Conservation (phyloP, 345 rosid genomes). For the Eucalyptus camaldulensis region DNA sequence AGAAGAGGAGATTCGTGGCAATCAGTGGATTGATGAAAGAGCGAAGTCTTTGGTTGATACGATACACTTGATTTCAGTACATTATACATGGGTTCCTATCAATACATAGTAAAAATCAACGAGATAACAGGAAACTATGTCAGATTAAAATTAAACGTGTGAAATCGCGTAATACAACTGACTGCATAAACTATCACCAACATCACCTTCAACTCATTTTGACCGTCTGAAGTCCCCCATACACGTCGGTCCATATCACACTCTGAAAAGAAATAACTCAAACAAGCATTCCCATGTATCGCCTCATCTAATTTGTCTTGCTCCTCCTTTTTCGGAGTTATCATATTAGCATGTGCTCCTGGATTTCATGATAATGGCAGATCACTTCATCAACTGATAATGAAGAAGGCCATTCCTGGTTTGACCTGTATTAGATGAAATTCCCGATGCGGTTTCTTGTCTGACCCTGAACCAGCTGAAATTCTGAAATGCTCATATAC, state of each 20-base stretch:
- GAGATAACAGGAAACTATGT: not conserved
- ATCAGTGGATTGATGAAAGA: not conserved
- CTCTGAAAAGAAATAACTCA: not conserved
- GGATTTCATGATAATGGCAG: not conserved
- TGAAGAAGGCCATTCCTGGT: not conserved
- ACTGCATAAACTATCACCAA: not conserved
- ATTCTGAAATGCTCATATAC: not conserved
- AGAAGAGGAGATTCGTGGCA: not conserved
- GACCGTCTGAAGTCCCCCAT: too few species aligned
- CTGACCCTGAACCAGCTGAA: not conserved
- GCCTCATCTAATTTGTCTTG: not conserved
- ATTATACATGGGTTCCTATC: not conserved
- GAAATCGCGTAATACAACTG: not conserved
- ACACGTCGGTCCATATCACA: not conserved
- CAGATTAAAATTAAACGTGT: not conserved
- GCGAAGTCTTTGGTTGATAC: not conserved
- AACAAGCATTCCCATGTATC: not conserved
- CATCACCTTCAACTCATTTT: too few species aligned
- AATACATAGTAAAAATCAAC: too few species aligned
- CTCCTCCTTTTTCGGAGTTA: not conserved
- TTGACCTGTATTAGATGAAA: not conserved
- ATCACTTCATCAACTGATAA: not conserved
- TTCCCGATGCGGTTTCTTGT: not conserved
- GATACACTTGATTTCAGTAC: not conserved
- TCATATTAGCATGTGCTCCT: not conserved